Percentiles rank a stretch among this genome's conserved stretches.
phyloP scores from a whole-genome alignment of 768 basidiomycete species.

The Termitomyces sp. region DNA sequence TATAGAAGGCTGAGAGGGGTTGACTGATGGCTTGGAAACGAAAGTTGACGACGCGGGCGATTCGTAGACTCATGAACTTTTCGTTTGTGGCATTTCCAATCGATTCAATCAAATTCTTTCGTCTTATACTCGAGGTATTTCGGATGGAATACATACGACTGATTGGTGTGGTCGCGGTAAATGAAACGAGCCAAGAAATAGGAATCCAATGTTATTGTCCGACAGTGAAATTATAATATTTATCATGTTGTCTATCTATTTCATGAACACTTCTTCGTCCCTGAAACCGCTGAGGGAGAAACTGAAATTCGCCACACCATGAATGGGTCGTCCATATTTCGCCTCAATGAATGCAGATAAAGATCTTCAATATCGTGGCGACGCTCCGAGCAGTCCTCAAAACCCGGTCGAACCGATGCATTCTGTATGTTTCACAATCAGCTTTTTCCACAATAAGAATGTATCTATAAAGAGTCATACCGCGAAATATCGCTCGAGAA shows the following conservation, averaged over 20 bases:
- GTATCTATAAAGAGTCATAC: not conserved
- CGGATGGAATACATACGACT: too few species aligned
- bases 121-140: not conserved
- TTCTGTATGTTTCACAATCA: not conserved
- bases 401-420: not conserved
- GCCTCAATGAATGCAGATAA: conserved; percentile 5
- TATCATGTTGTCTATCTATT: not conserved
- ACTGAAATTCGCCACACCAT: conserved; percentile 7
- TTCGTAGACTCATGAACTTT: not conserved
- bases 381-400: not conserved
- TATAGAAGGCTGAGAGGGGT: not conserved
- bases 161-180: not conserved
- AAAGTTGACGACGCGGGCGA: conserved; percentile 2
- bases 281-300: not conserved
- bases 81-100: not conserved
- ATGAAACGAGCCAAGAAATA: not conserved
- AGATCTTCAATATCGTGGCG: not conserved
- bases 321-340: not conserved
- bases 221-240: not conserved
- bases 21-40: not conserved
- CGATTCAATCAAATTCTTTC: not conserved
- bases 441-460: not conserved
- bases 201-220: not conserved
- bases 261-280: not conserved
- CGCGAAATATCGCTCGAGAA: conserved; percentile 5